Conservation (phyloP, 2,329 filamentous ascomycete species). For the Colletotrichum sublineola region DNA sequence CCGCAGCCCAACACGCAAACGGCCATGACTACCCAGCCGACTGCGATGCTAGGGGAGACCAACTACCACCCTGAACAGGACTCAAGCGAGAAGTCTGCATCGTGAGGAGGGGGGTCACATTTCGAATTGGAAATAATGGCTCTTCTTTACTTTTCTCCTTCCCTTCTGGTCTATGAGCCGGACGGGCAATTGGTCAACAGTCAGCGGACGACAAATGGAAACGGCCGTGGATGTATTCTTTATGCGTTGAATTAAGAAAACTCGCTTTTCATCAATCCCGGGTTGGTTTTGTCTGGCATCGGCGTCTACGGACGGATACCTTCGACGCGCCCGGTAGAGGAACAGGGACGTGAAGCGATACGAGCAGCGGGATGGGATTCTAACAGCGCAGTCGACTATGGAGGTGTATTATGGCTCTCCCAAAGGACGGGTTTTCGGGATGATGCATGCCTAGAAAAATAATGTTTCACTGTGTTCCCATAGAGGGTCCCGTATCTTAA, state of each 20-base stretch:
- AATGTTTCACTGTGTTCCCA: not conserved
- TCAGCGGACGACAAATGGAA: not conserved
- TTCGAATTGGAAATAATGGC: conserved; percentile 17
- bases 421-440: conserved; percentile 1
- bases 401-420: not conserved
- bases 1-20: conserved; percentile 68
- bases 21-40: conserved; percentile 68
- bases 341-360: not conserved
- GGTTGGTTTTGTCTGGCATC: conserved; percentile 27
- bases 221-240: conserved; percentile 31
- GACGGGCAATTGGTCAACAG: conserved; percentile 12
- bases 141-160: not conserved
- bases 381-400: not conserved
- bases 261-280: conserved; percentile 4
- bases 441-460: conserved; percentile 12
- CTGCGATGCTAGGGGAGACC: conserved; percentile 75
- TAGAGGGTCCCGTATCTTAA: not conserved
- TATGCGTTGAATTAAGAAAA: conserved; percentile 20
- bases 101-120: conserved; percentile 42
- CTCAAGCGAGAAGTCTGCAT: conserved; percentile 49
- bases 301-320: conserved; percentile 42
- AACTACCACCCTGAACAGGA: conserved; percentile 77
- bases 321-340: conserved; percentile 27
- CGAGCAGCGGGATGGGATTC: conserved; percentile 8
- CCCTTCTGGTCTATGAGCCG: not conserved